Base-by-base conservation (phyloP, 257 asterid genomes). In the Anisodus acutangulus region DNA sequence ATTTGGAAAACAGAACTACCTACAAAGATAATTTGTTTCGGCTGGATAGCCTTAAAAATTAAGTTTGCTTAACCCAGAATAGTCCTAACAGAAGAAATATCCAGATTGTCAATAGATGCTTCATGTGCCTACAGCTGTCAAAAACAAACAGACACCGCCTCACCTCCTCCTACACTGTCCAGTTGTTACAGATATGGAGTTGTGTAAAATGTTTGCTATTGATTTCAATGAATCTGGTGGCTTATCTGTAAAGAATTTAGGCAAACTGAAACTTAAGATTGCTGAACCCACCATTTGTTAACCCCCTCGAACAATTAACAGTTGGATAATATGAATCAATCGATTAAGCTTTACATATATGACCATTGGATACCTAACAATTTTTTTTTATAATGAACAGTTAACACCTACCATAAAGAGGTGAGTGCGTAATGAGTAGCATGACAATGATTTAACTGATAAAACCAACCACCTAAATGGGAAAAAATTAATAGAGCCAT, bases 401-500 rank as follows among this genome's bases (percentile, higher is more conserved):
- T 71, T 71, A 53, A 76, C 53, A 76, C 22, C 47, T 13, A 51
- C 12, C 26, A 76, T 76, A 45, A 69, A 19, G 16, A 83, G 17
- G 16, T 3, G 57, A 64, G 63, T 67, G 84, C 31, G 71, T 31
- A 66, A 82, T 66, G 62, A 64, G 84, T 63, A 19, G 79, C 35
- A 66, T 26, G 64, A 47, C 62, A 47, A 58, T 49, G 26, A 22
- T 72, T 45, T 79, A 62, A 55, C 82, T 54, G 16, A 55, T 72
- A 51, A 64, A 82, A 83, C 57, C 55, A 84, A 69, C 78, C 80
- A 19, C 81, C 66, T 37, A 58, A 85, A 85, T 82, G 49, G 11
- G 76, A 16, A 80, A 15, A 70, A 82, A 19, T 49, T 79, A 74
- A 53, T 82, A 49, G 72, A 74, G 41, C 49, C 91, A 86, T 93